These are phyloP conservation scores for Rhizoclosmatium globosum DNA, from an alignment of 192 early-diverging fungal genomes.

Conservation along the genomic window DNA sequence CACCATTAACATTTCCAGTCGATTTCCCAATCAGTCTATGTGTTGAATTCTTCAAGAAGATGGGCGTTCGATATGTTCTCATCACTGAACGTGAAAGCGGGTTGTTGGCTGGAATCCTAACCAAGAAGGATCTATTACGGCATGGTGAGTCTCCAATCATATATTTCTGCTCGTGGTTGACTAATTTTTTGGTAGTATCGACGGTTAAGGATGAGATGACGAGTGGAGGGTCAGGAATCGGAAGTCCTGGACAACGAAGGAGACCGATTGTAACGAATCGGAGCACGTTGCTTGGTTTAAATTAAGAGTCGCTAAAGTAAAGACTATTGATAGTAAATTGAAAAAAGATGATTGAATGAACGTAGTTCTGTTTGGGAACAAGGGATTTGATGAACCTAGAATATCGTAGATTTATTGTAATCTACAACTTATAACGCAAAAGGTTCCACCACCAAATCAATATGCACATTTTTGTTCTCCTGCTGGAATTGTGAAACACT, in stretches of 20 bases:
- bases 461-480: not conserved
- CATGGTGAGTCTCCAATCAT: slow-evolving; percentile 32
- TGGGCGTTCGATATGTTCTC: slow-evolving; percentile 57
- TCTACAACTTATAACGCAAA: not conserved
- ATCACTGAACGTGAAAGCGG: slow-evolving; percentile 42
- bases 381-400: no score
- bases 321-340: no score
- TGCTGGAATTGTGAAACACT: not conserved
- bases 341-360: no score
- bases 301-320: no score
- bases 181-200: not conserved
- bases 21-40: slow-evolving; percentile 53
- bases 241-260: no score
- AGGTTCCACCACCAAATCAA: not conserved
- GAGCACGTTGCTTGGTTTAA: no score
- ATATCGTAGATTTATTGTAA: not conserved
- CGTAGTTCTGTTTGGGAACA: no score
- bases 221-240: no score
- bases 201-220: not conserved
- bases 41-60: slow-evolving; percentile 64
- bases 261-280: no score
- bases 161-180: not conserved
- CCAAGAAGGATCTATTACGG: slow-evolving; percentile 56
- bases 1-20: slow-evolving; percentile 54
- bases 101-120: slow-evolving; percentile 45